Base-by-base conservation (phyloP, 129 eudicot species). In the Centaurea solstitialis region DNA sequence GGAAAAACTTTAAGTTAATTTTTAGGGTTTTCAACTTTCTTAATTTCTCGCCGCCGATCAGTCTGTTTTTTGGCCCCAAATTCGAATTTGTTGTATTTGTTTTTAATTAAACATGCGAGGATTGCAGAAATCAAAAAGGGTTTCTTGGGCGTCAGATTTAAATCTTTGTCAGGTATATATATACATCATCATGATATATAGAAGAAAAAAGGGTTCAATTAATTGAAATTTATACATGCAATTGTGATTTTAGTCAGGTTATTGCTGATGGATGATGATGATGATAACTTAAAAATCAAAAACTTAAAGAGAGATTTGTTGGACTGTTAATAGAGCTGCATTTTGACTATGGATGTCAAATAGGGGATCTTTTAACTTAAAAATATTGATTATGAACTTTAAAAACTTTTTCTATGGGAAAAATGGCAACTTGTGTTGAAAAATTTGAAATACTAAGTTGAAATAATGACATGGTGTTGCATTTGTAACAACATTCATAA, bases 111-210 rank as follows among this genome's bases (percentile, higher is more conserved):
- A 74, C 78, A 93, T 93, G 98, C 83, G 88, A 77, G 83, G 98
- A 87, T 80, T 82, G 90, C 86, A 80, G 91, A 85, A 88, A 82
- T 87, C 97, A 30, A 93, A 91, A 88, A 87, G 90, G 84, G 90
- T 93, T 83, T 74, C 90, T 20, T 93, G 98, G 98, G 87, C 98
- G 62, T 86, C 98, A 39, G 94, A 93, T 85, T 86, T 79, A 78
- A 88, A 91, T 89, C 98, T 93, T 66, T 93, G 95, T 91, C 98
- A 91, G 98, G 98, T 93, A 91, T 74, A 84, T n/a, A n/a, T n/a
- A n/a, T n/a, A n/a, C n/a, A n/a, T n/a, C 30, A 26, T 26, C 41
- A 13, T 78, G 28, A 81, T 67, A 65, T 20, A 12, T 13, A 10
- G 7, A 65, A 20, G 68, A 57, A 50, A 71, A 76, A 69, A 68